Percentiles rank a stretch among this genome's conserved stretches.
These are phyloP conservation scores for Russula compacta DNA, from an alignment of 768 basidiomycete genomes.

Conservation along the genomic window DNA sequence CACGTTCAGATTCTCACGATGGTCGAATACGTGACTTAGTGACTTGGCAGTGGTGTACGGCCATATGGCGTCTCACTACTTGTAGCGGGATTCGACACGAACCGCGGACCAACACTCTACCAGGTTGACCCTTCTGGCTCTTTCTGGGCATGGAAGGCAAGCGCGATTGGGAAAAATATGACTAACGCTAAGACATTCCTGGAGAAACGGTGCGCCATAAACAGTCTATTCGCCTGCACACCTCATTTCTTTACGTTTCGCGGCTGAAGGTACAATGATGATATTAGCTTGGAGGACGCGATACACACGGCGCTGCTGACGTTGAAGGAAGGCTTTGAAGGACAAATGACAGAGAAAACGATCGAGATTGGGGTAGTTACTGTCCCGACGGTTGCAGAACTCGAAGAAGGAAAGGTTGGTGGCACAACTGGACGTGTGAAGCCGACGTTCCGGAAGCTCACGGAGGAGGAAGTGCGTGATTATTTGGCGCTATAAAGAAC, in stretches of 20 bases:
- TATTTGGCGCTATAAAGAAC: conserved; percentile 69
- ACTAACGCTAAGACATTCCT: conserved; percentile 99
- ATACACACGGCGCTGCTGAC: conserved; percentile 98
- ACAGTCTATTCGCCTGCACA: conserved; percentile 15
- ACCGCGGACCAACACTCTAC: conserved; percentile 93
- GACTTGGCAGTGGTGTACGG: conserved; percentile 72
- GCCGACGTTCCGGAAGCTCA: conserved; percentile 90
- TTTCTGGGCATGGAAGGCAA: conserved; percentile 99
- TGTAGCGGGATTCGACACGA: conserved; percentile 93
- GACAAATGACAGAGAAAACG: conserved; percentile 99
- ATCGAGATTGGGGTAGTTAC: conserved; percentile 98
- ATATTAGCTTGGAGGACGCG: conserved; percentile 96
- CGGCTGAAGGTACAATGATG: conserved; percentile 85
- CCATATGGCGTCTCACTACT: conserved; percentile 98
- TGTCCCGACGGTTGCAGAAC: conserved; percentile 63
- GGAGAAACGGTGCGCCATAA: conserved; percentile 75
- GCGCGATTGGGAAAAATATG: conserved; percentile 99
- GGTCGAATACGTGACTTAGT: not conserved
- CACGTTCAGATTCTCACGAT: not conserved
- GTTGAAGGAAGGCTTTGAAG: conserved; percentile 97
- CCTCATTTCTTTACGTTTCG: not conserved
- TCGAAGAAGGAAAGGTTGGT: conserved; percentile 63
- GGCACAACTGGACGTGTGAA: conserved; percentile 60
- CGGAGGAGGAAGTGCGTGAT: conserved; percentile 94
- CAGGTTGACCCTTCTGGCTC: conserved; percentile 99